Evolutionary conservation across 108 stramenopile genomes (phyloP).

Genomic region (Pelagomonas calceolata): DNA sequence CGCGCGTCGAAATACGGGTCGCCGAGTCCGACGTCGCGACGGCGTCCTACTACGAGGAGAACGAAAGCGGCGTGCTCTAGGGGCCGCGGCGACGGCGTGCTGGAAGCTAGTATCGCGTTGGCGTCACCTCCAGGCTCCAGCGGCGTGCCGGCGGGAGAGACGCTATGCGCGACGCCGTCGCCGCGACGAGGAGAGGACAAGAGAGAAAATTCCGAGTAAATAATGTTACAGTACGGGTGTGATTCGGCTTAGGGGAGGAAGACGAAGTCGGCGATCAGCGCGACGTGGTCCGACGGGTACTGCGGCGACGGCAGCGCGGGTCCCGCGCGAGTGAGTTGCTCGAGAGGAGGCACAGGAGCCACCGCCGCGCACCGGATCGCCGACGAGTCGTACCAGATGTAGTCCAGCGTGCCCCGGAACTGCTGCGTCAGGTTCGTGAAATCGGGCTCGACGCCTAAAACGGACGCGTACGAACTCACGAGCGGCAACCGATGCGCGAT

Average conservation of each 20-base stretch:
- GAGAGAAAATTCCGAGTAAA: too few species aligned
- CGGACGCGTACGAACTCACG: slow-evolving; percentile 79
- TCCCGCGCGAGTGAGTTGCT: slow-evolving; percentile 57
- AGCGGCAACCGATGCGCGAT: slow-evolving; percentile 76
- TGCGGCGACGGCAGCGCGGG: slow-evolving; percentile 83
- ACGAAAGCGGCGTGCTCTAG: too few species aligned
- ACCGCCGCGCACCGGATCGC: slow-evolving; percentile 72
- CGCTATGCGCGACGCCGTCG: too few species aligned
- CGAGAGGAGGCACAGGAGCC: slow-evolving; percentile 69
- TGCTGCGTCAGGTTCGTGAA: slow-evolving; percentile 84
- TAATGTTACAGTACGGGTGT: too few species aligned
- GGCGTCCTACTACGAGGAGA: neutral
- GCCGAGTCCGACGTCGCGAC: neutral
- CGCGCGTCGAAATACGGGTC: neutral
- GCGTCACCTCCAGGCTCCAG: too few species aligned
- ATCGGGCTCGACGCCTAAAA: slow-evolving; percentile 80
- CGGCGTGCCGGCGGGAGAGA: too few species aligned
- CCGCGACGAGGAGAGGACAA: too few species aligned
- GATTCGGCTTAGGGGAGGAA: neutral
- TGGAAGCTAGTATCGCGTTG: too few species aligned
- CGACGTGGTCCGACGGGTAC: slow-evolving; percentile 88
- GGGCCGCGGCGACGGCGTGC: too few species aligned
- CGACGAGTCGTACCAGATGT: slow-evolving; percentile 84
- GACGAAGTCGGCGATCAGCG: slow-evolving; percentile 78
- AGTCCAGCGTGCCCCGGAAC: slow-evolving; percentile 90